Evolutionary conservation across 345 rosid genomes (phyloP), one percentile per base, ranked within the genome.

Genomic region (Camelina laxa): DNA sequence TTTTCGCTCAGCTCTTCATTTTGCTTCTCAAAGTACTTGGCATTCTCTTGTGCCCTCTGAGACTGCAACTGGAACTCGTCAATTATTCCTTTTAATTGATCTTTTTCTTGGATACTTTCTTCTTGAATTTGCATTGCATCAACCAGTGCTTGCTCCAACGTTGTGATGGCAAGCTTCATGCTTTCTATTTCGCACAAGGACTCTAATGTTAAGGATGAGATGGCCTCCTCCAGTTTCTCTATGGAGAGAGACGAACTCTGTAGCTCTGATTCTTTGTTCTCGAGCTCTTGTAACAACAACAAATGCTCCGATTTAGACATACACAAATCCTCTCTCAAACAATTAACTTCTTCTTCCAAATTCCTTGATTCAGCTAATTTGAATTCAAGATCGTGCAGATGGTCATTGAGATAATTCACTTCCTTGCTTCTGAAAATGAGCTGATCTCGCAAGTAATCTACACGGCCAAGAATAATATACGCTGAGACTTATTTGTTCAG

Each of bases 371-470:
- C 90, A 14, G 71, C 84, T 50, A 91, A 70, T 77, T 88, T 84
- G 57, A 77, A 76, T 76, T 91, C 98, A 74, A 91, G 87, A 60
- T 75, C 65, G 38, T 68, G 83, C 15, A 79, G 84, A 47, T 70
- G 90, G 77, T 88, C 90, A 62, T 68, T 85, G 70, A 93, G 82
- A 77, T 58, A 80, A 27, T 68, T 66, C 22, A 84, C 81, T 81
- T 91, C 91, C 65, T 74, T 77, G 70, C 85, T 84, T 85, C 88
- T 91, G 19, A 78, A 70, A 81, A 67, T 83, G 30, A 91, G 77
- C 69, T 93, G 96, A 86, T 91, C 96, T 81, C 84, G 91, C 84
- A 91, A 87, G 81, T 86, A 91, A 72, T 89, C 98, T 91, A 82
- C 27, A 48, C 70, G 41, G 47, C 10, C 5, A 12, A 69, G 54